Conservation (phyloP, 2,329 filamentous ascomycete species). For the Exophiala bonariae region DNA sequence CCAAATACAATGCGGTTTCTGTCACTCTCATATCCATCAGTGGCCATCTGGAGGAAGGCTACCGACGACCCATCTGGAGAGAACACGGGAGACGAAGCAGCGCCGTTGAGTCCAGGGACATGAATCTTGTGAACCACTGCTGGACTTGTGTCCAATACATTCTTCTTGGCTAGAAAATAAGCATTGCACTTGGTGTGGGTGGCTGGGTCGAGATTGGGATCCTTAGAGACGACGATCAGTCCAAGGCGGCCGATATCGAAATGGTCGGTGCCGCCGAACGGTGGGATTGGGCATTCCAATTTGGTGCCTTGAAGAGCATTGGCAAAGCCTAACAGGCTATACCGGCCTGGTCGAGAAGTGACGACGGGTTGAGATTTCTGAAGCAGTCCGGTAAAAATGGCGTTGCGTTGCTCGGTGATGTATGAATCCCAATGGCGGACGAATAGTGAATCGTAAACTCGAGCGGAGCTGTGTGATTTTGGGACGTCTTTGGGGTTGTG, state of each 20-base stretch:
- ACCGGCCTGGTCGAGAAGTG: conserved; percentile 37
- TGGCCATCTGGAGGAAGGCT: conserved; percentile 44
- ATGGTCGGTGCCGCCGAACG: conserved; percentile 47
- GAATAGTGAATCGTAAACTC: conserved; percentile 52
- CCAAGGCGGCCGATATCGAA: conserved; percentile 48
- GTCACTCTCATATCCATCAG: conserved; percentile 49
- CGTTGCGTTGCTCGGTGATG: conserved; percentile 48
- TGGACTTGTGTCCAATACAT: conserved; percentile 38
- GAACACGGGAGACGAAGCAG: conserved; percentile 46
- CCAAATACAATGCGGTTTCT: conserved; percentile 47
- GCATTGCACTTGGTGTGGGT: conserved; percentile 47
- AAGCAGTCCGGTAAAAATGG: conserved; percentile 51
- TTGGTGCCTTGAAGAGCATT: conserved; percentile 42
- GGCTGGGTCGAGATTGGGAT: conserved; percentile 45
- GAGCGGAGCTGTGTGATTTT: conserved; percentile 47
- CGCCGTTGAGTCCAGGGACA: conserved; percentile 38
- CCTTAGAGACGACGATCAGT: conserved; percentile 42
- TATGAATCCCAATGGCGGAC: conserved; percentile 57
- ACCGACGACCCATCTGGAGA: conserved; percentile 45
- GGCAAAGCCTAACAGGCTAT: conserved; percentile 40
- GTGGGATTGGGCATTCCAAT: conserved; percentile 49
- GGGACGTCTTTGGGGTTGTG: conserved; percentile 51
- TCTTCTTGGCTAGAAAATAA: conserved; percentile 46
- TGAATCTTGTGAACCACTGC: conserved; percentile 35
- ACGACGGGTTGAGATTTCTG: conserved; percentile 40